phyloP scores from a whole-genome alignment of 2,329 filamentous ascomycete genomes.

The Furcasterigmium furcatum region DNA sequence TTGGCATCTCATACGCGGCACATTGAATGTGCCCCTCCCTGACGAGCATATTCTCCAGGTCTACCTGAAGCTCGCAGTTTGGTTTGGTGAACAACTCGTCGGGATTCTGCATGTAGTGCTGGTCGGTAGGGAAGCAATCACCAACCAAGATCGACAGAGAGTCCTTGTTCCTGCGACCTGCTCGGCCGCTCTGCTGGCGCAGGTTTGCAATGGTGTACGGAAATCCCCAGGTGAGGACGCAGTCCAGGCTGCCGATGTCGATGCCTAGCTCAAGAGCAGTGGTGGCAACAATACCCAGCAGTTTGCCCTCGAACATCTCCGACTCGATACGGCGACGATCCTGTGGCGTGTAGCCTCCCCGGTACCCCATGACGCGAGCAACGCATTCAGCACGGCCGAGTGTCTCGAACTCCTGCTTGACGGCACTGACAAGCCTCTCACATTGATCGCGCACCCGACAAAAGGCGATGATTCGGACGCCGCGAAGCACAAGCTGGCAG shows the following conservation, averaged over 20 bases:
- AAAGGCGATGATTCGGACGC: conserved; percentile 90
- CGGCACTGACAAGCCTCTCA: conserved; percentile 75
- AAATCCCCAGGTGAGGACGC: conserved; percentile 90
- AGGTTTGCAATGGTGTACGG: conserved; percentile 94
- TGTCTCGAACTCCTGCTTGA: conserved; percentile 71
- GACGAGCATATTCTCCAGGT: conserved; percentile 87
- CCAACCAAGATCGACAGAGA: conserved; percentile 87
- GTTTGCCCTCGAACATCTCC: conserved; percentile 95
- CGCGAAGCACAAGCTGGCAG: conserved; percentile 82
- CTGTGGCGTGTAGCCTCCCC: conserved; percentile 90
- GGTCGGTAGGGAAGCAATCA: conserved; percentile 85
- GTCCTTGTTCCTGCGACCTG: conserved; percentile 88
- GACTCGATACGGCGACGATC: conserved; percentile 85
- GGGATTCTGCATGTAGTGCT: conserved; percentile 96
- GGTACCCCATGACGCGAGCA: conserved; percentile 87
- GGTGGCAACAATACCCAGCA: conserved; percentile 91
- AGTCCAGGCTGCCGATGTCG: conserved; percentile 91
- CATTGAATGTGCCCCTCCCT: conserved; percentile 94
- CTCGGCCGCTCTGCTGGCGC: conserved; percentile 89
- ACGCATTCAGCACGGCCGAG: conserved; percentile 74
- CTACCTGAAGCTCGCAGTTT: conserved; percentile 84
- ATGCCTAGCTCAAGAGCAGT: conserved; percentile 91
- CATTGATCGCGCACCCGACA: conserved; percentile 85
- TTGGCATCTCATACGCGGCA: conserved; percentile 91
- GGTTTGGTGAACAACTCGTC: conserved; percentile 90